Base-by-base conservation (phyloP, 306 rosid species). In the Luffa aegyptiaca region DNA sequence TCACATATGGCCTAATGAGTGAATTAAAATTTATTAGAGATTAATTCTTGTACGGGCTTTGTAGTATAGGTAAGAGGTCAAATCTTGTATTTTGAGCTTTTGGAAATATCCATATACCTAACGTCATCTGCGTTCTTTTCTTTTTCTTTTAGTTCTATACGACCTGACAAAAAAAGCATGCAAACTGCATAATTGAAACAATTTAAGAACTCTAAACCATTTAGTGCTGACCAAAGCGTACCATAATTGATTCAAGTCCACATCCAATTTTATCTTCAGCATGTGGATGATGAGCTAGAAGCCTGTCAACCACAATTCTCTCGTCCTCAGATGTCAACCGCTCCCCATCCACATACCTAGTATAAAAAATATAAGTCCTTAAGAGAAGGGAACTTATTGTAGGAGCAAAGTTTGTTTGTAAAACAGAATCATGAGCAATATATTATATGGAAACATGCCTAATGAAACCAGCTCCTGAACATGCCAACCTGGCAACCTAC, bases 241-340 rank as follows among this genome's bases (percentile, higher is more conserved):
- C 99, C 97, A 91, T 93, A 53, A 95, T 86, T 74, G 92, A 90
- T 69, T 93, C 96, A 55, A 93, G 88, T 65, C 94, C 99, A 48
- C 94, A 87, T 26, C 97, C 99, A 84, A 95, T 88, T 91, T 93
- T 93, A 87, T 91, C 97, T 61, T 91, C 85, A 11, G 89, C 87
- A 41, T 86, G 91, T 8, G 97, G 97, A 90, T 93, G 97, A 84
- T 86, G 84, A 16, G 86, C 90, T 36, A 93, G 93, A 80, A 93
- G 95, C 80, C 84, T 90, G 75, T 90, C 91, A 41, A 88, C 88
- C 65, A 92, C 85, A 76, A 56, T 79, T 85, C 82, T 90, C 89
- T 94, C 91, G 71, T 91, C 93, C 81, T 90, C 96, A 46, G 14
- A 53, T 36, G 83, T 80, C 56, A 95, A 42, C 37, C 39, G 83